These are phyloP conservation scores for Melaleuca alternifolia DNA, from an alignment of 345 rosid genomes.

Conservation along the genomic window DNA sequence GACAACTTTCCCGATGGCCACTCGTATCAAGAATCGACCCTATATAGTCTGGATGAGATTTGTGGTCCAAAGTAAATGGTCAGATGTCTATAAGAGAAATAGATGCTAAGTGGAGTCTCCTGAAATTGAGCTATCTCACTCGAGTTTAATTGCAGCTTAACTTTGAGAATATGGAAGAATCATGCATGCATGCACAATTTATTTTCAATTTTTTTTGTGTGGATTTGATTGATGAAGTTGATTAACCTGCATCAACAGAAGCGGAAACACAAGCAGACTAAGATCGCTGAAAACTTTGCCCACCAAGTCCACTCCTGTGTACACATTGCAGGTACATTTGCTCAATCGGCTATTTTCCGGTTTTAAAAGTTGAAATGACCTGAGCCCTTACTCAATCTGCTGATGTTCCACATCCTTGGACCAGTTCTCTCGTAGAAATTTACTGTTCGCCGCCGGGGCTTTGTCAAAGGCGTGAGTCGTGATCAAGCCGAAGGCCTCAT, in stretches of 20 bases:
- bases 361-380: not conserved
- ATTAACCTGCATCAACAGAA: slow-evolving; percentile 28
- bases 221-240: not conserved
- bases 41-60: not conserved
- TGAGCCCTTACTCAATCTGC: not conserved
- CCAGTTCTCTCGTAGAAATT: slow-evolving; percentile 85
- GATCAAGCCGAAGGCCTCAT: not conserved
- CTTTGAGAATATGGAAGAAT: not conserved
- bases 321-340: slow-evolving; percentile 39
- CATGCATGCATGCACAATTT: not conserved
- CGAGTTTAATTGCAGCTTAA: not conserved
- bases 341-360: not conserved
- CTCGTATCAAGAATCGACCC: not conserved
- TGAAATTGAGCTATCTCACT: not conserved
- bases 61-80: not conserved
- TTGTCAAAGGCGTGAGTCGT: slow-evolving; percentile 27
- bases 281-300: slow-evolving; percentile 77
- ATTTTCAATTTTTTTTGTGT: not conserved
- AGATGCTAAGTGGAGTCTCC: not conserved
- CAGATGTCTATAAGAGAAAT: not conserved
- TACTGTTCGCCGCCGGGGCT: slow-evolving; percentile 80
- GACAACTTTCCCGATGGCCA: not conserved
- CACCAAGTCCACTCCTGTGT: slow-evolving; percentile 79
- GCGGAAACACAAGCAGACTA: slow-evolving; percentile 56
- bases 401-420: not conserved